Evolutionary conservation across 306 rosid species (phyloP), one percentile per base, ranked within the genome.

Genomic region (Carpinus viminea): DNA sequence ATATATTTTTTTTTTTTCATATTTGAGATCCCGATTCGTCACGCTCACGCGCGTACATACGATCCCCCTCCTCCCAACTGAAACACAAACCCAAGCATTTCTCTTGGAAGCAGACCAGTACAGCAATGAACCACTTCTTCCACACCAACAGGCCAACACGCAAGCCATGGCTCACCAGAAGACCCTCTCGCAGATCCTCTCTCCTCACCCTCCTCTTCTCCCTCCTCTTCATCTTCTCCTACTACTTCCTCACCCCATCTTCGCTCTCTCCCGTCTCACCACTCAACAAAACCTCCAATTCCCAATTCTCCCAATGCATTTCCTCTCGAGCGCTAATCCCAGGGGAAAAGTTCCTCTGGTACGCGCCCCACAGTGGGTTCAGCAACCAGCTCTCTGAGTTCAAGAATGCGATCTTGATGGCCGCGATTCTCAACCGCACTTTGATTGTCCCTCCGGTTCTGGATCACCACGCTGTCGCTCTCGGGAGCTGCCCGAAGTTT

Each of bases 301-400:
- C 84, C 17, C 61, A 55, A 18, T 69, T 82, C 50, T 76, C 65
- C 45, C 83, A 59, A 43, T 91, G 98, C 78, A 74, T 87, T 9
- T n/a, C 88, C 11, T 20, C 46, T 71, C 90, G 74, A 59, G 77
- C 88, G 54, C 50, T 78, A 1, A 34, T 70, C 10, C 60, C 68
- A 36, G 85, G 88, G 15, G 88, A 84, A 69, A 92, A 69, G 65
- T 95, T 92, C 87, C 74, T 92, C 72, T 90, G 86, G 86, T 92
- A 90, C 72, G 98, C 97, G 0, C 98, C 98, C 50, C 97, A 90
- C 84, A 91, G 97, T 9, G 98, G 98, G 61, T 92, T 94, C 93
- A 87, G 87, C 82, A 94, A 94, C 84, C 97, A 94, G 89, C 90
- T 94, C 78, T 76, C 87, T 1, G 97, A 94, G 84, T 88, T 94